Evolutionary conservation across 2,329 filamentous ascomycete species (phyloP).

Genomic region (Alternaria postmessia): DNA sequence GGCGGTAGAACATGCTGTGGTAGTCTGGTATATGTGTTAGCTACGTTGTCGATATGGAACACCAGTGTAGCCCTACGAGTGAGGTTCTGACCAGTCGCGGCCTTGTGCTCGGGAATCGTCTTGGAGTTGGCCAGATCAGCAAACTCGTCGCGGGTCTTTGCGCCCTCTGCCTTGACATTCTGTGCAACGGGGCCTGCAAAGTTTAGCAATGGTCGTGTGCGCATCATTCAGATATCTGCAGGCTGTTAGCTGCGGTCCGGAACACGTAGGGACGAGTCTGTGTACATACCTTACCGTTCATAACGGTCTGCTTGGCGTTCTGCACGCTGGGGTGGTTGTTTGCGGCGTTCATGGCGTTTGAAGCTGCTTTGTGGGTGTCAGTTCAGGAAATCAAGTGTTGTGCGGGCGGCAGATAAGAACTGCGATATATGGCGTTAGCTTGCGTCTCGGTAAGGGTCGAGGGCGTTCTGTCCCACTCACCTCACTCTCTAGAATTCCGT

Average conservation of each 20-base stretch:
- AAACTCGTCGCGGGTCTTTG: slow-evolving; percentile 66
- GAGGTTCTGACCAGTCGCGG: slow-evolving; percentile 68
- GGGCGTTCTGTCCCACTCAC: slow-evolving; percentile 46
- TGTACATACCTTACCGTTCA: slow-evolving; percentile 55
- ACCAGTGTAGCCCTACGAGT: slow-evolving; percentile 59
- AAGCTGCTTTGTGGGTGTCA: slow-evolving; percentile 55
- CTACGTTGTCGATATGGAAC: background rate
- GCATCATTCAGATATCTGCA: slow-evolving; percentile 31
- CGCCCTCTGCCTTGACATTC: slow-evolving; percentile 64
- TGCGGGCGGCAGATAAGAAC: slow-evolving; percentile 50
- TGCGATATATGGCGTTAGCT: slow-evolving; percentile 47
- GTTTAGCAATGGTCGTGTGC: slow-evolving; percentile 37
- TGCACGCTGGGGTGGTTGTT: slow-evolving; percentile 61
- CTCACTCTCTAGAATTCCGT: slow-evolving; percentile 54
- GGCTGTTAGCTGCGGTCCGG: slow-evolving; percentile 36
- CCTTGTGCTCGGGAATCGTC: slow-evolving; percentile 61
- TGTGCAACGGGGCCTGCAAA: slow-evolving; percentile 62
- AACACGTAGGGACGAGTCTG: slow-evolving; percentile 4
- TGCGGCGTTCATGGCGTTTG: slow-evolving; percentile 58
- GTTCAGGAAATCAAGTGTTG: slow-evolving; percentile 37
- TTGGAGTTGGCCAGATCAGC: slow-evolving; percentile 64
- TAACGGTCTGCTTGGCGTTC: slow-evolving; percentile 52
- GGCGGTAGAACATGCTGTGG: slow-evolving; percentile 72
- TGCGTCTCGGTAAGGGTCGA: slow-evolving; percentile 45
- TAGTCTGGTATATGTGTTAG: slow-evolving; percentile 59